Conservation (phyloP, 345 rosid genomes). For the thale cress (Arabidopsis thaliana) region TAIR10.1 NC_003076.8:7152001-7152500, state of each 20-base stretch:
- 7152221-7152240: slow-evolving; percentile 50
- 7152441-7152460: too few relatives aligned
- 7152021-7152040: slow-evolving; percentile 7
- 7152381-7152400: slow-evolving; percentile 52
- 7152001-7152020: background rate
- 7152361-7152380: slow-evolving; percentile 73
- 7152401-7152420: background rate
- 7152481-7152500: background rate
- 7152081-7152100: slow-evolving; percentile 79
- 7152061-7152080: slow-evolving; percentile 27
- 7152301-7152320: slow-evolving; percentile 56
- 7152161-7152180: slow-evolving; percentile 8
- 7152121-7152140: slow-evolving; percentile 50
- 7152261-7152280: slow-evolving; percentile 65
- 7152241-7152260: slow-evolving; percentile 54
- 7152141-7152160: slow-evolving; percentile 47
- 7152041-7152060: background rate
- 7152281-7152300: slow-evolving; percentile 58
- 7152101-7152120: slow-evolving; percentile 57
- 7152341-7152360: slow-evolving; percentile 80
- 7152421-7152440: background rate
- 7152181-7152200: background rate
- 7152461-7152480: too few relatives aligned
- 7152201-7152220: background rate
- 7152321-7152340: slow-evolving; percentile 59